Evolutionary conservation across 805 yeast genomes (phyloP), one percentile per base, ranked within the genome.

Genomic region (Lipomyces starkeyi): DNA sequence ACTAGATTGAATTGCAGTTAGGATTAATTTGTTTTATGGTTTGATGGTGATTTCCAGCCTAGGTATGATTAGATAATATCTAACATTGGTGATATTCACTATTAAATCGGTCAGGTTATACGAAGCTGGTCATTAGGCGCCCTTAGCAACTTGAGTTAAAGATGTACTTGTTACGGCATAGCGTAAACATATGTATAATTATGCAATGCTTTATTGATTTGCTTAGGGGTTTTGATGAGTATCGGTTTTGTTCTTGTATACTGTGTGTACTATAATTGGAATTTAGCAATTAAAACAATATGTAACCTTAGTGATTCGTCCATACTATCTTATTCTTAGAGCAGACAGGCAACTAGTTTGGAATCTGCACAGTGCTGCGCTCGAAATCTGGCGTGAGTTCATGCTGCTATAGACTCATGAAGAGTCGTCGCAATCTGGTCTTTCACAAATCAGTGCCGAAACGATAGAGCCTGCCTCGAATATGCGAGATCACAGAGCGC

Each of bases 261-360:
- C 49, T 17, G 49, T n/a, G 20, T 43, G 49, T 43, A 43, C 49
- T 43, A 43, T n/a, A 43, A 43, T 43, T 43, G 49, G 49, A 43
- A 25, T 25, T n/a, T 43, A 43, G n/a, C 20, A n/a, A 43, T 17
- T 17, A 17, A 43, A 43, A 43, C 22, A 17, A 13, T 6, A 43
- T n/a, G 49, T 43, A n/a, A n/a, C 49, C 20, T 29, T n/a, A 43
- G 9, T 5, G 25, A 17, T 43, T n/a, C 1, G 49, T 17, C 49
- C 22, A 17, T 7, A 17, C 49, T 43, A n/a, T 7, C 11, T 4
- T 17, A 17, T n/a, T 17, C 49, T 14, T 6, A n/a, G 9, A n/a
- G 22, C 14, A 43, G 20, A 43, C 49, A 0, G 5, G 43, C 43
- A 37, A 37, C 2, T 37, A 37, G 13, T 13, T 13, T 37, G 5